A percentile compares a stretch with the other conserved stretches of the same genome.
phyloP scores from a whole-genome alignment of 371 early-diverging fungal genomes.

The Mucor mucedo region DNA sequence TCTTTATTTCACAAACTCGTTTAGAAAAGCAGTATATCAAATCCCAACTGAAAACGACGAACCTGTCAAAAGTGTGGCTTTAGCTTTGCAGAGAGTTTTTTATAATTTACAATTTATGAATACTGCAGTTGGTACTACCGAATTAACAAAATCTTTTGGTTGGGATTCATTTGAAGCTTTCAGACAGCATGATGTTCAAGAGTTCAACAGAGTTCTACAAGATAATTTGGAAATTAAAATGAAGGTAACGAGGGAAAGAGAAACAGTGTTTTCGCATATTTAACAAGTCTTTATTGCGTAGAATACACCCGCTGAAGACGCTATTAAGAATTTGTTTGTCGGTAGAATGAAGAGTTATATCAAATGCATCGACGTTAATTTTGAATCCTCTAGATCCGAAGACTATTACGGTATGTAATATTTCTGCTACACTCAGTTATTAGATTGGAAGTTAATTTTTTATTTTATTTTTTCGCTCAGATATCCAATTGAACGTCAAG shows the following conservation, averaged over 20 bases:
- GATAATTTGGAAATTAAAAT: conserved; percentile 94
- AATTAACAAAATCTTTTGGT: conserved; percentile 94
- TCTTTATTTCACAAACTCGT: conserved; percentile 92
- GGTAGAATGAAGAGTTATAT: conserved; percentile 96
- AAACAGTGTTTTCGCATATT: not conserved
- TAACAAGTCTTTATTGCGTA: conserved; percentile 20
- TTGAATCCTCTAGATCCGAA: conserved; percentile 89
- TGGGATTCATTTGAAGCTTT: conserved; percentile 95
- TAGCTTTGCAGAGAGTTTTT: conserved; percentile 94
- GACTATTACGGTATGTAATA: conserved; percentile 38
- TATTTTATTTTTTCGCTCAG: conserved; percentile 28
- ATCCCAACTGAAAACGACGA: conserved; percentile 90
- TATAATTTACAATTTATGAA: conserved; percentile 80
- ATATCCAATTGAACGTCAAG: conserved; percentile 95
- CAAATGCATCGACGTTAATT: conserved; percentile 91
- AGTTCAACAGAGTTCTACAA: conserved; percentile 94
- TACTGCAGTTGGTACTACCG: conserved; percentile 84
- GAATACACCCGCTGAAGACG: conserved; percentile 91
- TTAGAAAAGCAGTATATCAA: conserved; percentile 87
- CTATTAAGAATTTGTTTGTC: conserved; percentile 85
- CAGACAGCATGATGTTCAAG: conserved; percentile 97
- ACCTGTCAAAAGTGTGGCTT: conserved; percentile 80
- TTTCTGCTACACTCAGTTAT: not conserved
- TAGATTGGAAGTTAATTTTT: not conserved
- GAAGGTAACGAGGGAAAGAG: conserved; percentile 38